Percentiles rank a stretch among this genome's conserved stretches.
These are phyloP conservation scores for Hygrophoropsis aurantiaca DNA, from an alignment of 768 basidiomycete species.

Conservation along the genomic window DNA sequence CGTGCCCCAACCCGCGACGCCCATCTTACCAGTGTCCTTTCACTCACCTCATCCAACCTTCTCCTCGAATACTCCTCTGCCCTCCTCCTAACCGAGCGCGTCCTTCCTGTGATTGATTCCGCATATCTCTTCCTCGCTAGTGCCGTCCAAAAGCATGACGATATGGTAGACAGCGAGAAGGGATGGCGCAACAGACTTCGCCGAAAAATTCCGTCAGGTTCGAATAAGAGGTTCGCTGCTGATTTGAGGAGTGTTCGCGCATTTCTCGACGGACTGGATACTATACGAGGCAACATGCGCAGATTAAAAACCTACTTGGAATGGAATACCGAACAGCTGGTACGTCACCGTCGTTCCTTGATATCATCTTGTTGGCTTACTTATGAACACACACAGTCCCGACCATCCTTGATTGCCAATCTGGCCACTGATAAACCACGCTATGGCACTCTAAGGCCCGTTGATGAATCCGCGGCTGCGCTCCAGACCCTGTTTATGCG, in stretches of 20 bases:
- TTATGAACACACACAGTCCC: no score
- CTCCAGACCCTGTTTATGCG: no score
- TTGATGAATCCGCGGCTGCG: no score
- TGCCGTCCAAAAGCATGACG: not conserved
- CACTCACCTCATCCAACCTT: slow-evolving; percentile 29
- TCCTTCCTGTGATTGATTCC: slow-evolving; percentile 14
- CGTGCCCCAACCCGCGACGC: slow-evolving; percentile 5
- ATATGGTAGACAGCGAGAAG: not conserved
- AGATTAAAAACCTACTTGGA: slow-evolving; percentile 26
- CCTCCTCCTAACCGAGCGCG: slow-evolving; percentile 15
- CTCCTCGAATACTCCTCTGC: slow-evolving; percentile 32
- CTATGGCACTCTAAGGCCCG: no score
- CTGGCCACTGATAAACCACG: no score
- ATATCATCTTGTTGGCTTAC: no score
- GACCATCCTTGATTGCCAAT: no score
- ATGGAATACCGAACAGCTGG: slow-evolving; percentile 26
- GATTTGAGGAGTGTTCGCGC: slow-evolving; percentile 10
- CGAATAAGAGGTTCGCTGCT: not conserved
- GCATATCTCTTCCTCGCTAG: slow-evolving; percentile 13
- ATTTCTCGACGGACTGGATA: slow-evolving; percentile 20
- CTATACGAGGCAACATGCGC: slow-evolving; percentile 14
- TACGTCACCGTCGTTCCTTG: slow-evolving; percentile 4
- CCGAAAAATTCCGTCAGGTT: not conserved
- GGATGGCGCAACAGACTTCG: slow-evolving; percentile 7
- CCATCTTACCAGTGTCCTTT: slow-evolving; percentile 24